Evolutionary conservation across 306 rosid genomes (phyloP), one percentile per base, ranked within the genome.

Genomic region (Dalbergia cochinchinensis): DNA sequence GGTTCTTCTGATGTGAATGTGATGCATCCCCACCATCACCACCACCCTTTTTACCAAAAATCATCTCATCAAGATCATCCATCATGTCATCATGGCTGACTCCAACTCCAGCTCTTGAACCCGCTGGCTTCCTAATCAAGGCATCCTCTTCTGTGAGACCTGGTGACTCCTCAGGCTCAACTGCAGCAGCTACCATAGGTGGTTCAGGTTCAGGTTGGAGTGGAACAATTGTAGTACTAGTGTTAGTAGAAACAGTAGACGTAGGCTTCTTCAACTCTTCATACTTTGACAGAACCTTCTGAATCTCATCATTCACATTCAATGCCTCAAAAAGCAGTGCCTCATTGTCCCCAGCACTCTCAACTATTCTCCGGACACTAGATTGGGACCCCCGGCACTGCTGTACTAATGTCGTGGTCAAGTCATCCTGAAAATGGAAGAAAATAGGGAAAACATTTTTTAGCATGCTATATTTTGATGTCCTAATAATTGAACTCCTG

Each of bases 51-150:
- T 91, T 92, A 37, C 98, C 98, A 79, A 94, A 94, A 78, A 94
- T 94, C 98, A 94, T 94, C 80, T 94, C 97, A 76, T 94, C 98
- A 6, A 94, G 97, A 90, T 92, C 97, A 77, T 94, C 97, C 87
- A 94, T 87, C 97, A 94, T 91, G 1, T 92, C 98, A 19, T 94
- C 97, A 0, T 85, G 85, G 79, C 82, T 88, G 75, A 91, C 97
- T 33, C 89, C 86, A 0, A 87, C 69, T 7, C 66, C 81, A 3
- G 69, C 83, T 63, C 90, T 89, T 9, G 94, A 88, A 67, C 80
- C 71, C 15, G 89, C 35, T 5, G 90, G 84, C 53, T 87, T 92
- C 83, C 97, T 86, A 65, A 91, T 60, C 83, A 94, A 76, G 54
- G 88, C 69, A 42, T 89, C 91, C 51, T 86, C 94, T 75, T 85